Evolutionary conservation across 768 basidiomycete genomes (phyloP), one percentile per base, ranked within the genome.

Genomic region (Tephrocybe sp.): DNA sequence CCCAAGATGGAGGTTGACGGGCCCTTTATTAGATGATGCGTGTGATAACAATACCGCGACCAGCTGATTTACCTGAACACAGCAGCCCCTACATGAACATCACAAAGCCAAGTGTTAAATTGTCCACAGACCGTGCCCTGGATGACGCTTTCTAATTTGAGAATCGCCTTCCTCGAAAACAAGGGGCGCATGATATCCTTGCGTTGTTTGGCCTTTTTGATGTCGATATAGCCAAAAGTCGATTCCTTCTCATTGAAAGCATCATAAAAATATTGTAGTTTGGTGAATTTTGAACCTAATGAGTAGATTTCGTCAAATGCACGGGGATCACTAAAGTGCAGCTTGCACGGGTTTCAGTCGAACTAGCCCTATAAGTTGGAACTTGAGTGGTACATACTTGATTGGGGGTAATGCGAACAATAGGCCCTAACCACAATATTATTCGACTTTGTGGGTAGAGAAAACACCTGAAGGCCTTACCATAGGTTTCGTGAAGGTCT

Each of bases 1-100:
- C 11, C 58, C 65, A 20, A 52, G 41, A 37, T 52, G 41, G 7
- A 67, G 34, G 48, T 67, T 54, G 38, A 57, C 55, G 14, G 59
- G 54, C 10, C 46, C 36, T 43, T 33, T 40, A 3, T 14, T 21
- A 18, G 23, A 23, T 14, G 24, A 26, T 17, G 38, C 23, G 9
- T 52, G 46, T 12, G 39, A 47, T 17, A 56, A 14, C 18, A 51
- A 28, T 9, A 25, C 30, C 12, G 41, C 17, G 1, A 53, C 38
- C 21, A 52, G 30, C 10, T 40, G 26, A 21, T 55, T 28, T 15
- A 56, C 46, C 50, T 46, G 15, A 14, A 9, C 15, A 12, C 25
- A 48, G 18, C 7, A 26, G 14, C 28, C 45, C 39, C 34, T 23
- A 38, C 9, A 20, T 18, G 4, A 40, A 21, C 33, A 24, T 12